These are phyloP conservation scores for Aspergillus panamensis DNA, from an alignment of 495 filamentous ascomycete species.

Conservation along the genomic window DNA sequence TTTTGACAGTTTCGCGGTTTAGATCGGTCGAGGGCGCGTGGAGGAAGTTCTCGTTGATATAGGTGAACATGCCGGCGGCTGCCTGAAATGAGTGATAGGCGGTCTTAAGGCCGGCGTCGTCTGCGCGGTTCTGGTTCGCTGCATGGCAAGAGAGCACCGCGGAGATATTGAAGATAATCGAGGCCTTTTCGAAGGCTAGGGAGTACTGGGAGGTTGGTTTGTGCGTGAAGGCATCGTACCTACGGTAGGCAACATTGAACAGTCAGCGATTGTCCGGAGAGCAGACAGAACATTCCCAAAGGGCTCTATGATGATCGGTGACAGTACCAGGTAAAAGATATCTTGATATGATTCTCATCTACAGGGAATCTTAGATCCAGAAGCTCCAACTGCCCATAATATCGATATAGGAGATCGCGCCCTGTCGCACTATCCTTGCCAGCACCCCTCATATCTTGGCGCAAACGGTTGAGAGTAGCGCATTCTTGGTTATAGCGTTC, in stretches of 20 bases:
- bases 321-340: slow-evolving; percentile 90
- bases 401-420: slow-evolving; percentile 89
- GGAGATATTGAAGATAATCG: slow-evolving; percentile 99
- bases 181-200: slow-evolving; percentile 95
- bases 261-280: slow-evolving; percentile 6
- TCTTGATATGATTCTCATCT: slow-evolving; percentile 98
- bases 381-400: slow-evolving; percentile 95
- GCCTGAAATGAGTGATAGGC: slow-evolving; percentile 98
- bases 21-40: slow-evolving; percentile 94
- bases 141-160: slow-evolving; percentile 96
- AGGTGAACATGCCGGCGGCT: slow-evolving; percentile 97
- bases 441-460: slow-evolving; percentile 97
- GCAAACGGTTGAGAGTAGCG: slow-evolving; percentile 88
- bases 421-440: slow-evolving; percentile 95
- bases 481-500: slow-evolving; percentile 94
- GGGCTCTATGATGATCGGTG: not conserved
- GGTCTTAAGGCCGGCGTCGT: slow-evolving; percentile 90
- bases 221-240: slow-evolving; percentile 98
- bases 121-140: slow-evolving; percentile 84
- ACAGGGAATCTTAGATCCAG: slow-evolving; percentile 93
- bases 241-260: slow-evolving; percentile 31
- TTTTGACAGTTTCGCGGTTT: slow-evolving; percentile 92
- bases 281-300: not conserved
- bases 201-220: slow-evolving; percentile 95
- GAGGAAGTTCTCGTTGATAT: slow-evolving; percentile 98